These are phyloP conservation scores for Pyrus communis DNA, from an alignment of 306 rosid genomes.

Conservation along the genomic window DNA sequence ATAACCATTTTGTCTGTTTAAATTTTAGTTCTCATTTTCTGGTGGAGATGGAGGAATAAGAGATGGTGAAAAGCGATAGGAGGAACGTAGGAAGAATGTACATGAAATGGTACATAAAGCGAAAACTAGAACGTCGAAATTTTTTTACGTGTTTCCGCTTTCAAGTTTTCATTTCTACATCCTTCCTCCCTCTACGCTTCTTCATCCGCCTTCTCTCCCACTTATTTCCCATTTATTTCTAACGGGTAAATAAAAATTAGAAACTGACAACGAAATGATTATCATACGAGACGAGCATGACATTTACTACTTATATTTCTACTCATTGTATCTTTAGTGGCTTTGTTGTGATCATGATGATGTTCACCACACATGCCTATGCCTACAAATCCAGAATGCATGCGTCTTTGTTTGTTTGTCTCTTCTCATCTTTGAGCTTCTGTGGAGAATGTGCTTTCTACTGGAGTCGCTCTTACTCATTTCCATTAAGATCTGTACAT, in stretches of 20 bases:
- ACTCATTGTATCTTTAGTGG: background rate
- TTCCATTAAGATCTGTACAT: background rate
- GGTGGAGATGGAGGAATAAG: background rate
- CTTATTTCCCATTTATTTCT: background rate
- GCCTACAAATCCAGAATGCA: background rate
- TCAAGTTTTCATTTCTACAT: too few species aligned
- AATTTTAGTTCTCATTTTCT: too few species aligned
- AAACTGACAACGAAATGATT: too few species aligned
- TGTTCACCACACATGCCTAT: background rate
- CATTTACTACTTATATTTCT: background rate
- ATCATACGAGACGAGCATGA: background rate
- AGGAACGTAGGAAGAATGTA: background rate
- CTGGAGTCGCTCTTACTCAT: background rate
- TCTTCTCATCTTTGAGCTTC: background rate
- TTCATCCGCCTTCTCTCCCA: background rate
- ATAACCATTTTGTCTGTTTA: too few species aligned
- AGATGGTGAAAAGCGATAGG: background rate
- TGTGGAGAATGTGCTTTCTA: background rate
- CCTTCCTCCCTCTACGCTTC: background rate
- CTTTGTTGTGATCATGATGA: background rate
- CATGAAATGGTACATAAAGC: background rate
- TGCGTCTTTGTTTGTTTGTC: background rate
- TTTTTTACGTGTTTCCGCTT: too few species aligned
- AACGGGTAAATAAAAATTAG: background rate
- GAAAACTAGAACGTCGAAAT: background rate